Base-by-base conservation (phyloP, 1,139 yeast genomes). In the Chernovozyma aurita region DNA sequence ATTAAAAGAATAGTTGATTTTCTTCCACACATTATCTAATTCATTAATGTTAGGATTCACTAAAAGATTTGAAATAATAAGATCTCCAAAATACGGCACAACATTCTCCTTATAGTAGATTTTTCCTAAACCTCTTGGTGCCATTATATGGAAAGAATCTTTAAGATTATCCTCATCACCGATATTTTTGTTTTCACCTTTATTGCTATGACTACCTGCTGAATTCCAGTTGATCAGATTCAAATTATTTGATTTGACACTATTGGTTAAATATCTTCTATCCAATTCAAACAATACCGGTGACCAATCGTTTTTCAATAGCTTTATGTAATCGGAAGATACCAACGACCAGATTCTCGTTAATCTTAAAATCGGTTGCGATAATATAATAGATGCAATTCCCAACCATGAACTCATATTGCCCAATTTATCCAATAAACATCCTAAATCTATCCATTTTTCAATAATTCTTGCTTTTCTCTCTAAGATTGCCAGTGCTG, bases 371-470 rank as follows among this genome's bases (percentile, higher is more conserved):
- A 90, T 72, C 0, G 97, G 95, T 38, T 84, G 80, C 0, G 95
- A 85, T 49, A 95, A 81, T 3, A 90, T 71, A 2, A 85, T 73
- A 1, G 94, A 80, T 1, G 95, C 88, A 46, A 90, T 81, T 1
- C 96, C 96, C 26, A 87, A 63, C 97, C 97, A 92, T 22, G 95
- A 83, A 1, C 90, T 90, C 92, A 88, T 86, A 53, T 92, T 95
- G 34, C 98, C 98, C 20, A 77, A 65, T 44, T 77, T 78, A 52
- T 87, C 95, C 42, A 90, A 73, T 25, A 72, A 63, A 44, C 85
- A 78, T 4, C 97, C 97, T 33, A 90, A 66, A 44, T 81, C 80
- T 34, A 90, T 85, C 98, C 97, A 92, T 55, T 80, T 84, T 37
- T 80, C 79, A 31, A 90, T 57, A 11, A 88, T 53, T 31, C 75